phyloP scores from a whole-genome alignment of 2,329 filamentous ascomycete species.

The Karstenula rhodostoma region DNA sequence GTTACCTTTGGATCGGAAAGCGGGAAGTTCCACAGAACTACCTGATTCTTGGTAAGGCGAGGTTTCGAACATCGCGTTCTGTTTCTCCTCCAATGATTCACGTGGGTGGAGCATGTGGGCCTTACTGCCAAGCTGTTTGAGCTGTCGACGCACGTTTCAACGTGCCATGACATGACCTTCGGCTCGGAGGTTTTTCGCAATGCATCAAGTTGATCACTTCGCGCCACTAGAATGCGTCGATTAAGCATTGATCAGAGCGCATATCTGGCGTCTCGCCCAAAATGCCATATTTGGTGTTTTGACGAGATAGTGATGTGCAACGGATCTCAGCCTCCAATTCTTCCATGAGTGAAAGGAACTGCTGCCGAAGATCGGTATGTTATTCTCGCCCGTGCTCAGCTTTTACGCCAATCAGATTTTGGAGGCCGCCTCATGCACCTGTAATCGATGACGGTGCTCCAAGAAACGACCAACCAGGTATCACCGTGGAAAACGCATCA shows the following conservation, averaged over 20 bases:
- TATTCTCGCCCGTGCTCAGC: not conserved
- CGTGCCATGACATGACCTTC: not conserved
- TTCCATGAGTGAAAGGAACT: slow-evolving; percentile 10
- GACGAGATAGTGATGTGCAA: slow-evolving; percentile 9
- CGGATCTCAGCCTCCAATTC: not conserved
- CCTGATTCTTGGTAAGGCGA: not conserved
- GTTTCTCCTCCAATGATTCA: slow-evolving; percentile 11
- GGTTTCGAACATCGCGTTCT: not conserved
- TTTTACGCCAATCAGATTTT: not conserved
- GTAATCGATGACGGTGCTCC: not conserved
- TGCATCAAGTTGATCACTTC: not conserved
- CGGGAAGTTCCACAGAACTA: slow-evolving; percentile 12
- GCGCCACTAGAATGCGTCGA: not conserved
- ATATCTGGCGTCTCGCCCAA: slow-evolving; percentile 1
- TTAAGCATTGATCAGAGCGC: not conserved
- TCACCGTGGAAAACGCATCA: not conserved
- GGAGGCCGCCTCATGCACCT: not conserved
- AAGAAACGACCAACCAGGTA: not conserved
- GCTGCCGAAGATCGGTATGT: not conserved
- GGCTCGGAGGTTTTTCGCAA: slow-evolving; percentile 6
- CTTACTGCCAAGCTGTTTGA: slow-evolving; percentile 11
- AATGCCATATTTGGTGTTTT: not conserved
- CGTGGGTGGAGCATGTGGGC: not conserved
- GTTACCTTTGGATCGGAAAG: not conserved
- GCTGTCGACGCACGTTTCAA: slow-evolving; percentile 1